Base-by-base conservation (phyloP, 2,329 filamentous ascomycete species). In the Scleromitrula shiraiana region DNA sequence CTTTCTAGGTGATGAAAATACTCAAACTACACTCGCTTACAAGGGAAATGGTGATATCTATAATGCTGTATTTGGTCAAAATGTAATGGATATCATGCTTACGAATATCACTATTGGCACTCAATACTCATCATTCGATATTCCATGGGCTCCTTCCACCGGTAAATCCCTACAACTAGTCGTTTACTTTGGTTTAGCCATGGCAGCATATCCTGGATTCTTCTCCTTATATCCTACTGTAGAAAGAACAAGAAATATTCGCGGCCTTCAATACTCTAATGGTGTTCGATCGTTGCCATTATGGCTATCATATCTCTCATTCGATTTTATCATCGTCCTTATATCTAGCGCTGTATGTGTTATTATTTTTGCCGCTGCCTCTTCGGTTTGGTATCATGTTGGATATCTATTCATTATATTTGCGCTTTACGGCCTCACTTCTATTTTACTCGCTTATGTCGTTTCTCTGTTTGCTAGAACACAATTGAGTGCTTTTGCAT, bases 161-260 rank as follows among this genome's bases (percentile, higher is more conserved):
- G 87, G 87, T 17, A 74, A 90, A 42, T 82, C 83, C 0, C 68
- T 95, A 20, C 87, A 94, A 62, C 72, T 95, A 15, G 78, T 91
- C 33, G 72, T 87, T 7, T 95, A 95, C 66, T 85, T 93, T 62
- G 81, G 84, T 12, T 73, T 96, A 7, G 86, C 83, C 1, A 80
- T 94, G 66, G 75, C 78, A 6, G 81, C 82, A 1, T 93, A 85
- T 58, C 88, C 90, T 1, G 88, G 84, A 12, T 90, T 96, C 70
- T 94, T 95, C 59, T 79, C 86, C 0, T 70, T 96, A 4, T 96
- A 96, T 61, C 87, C 88, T 0, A 95, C 88, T n/a, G 72, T 85
- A 23, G 90, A 96, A 65, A 77, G 88, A 22, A 71, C 88, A 9
- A 73, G 81, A 41, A 85, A 88, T 54, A 87, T 96, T 20, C 79